phyloP scores from a whole-genome alignment of 345 rosid genomes.

The Citrus trifoliata region DNA sequence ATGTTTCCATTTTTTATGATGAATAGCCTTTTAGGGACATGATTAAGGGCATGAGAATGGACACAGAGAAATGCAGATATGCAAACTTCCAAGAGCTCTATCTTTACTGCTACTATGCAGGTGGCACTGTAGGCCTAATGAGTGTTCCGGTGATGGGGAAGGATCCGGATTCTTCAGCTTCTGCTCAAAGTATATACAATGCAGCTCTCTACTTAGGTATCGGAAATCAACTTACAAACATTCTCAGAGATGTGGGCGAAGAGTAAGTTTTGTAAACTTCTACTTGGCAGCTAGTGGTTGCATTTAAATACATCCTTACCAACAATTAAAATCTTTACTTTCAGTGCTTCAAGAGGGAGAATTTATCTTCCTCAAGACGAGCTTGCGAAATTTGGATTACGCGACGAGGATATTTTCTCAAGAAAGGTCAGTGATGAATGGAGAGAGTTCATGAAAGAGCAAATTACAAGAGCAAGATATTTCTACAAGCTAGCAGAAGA shows the following conservation, averaged over 20 bases:
- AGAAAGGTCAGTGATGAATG: slow-evolving; percentile 46
- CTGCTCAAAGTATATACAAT: slow-evolving; percentile 35
- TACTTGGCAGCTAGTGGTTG: not conserved
- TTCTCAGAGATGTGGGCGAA: slow-evolving; percentile 62
- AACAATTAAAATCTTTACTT: not conserved
- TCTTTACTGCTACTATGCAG: slow-evolving; percentile 53
- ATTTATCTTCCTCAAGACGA: slow-evolving; percentile 66
- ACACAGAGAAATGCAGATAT: slow-evolving; percentile 38
- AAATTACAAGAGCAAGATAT: slow-evolving; percentile 54
- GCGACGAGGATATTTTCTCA: slow-evolving; percentile 43
- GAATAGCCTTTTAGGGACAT: slow-evolving; percentile 62
- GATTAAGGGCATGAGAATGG: slow-evolving; percentile 72
- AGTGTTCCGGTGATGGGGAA: slow-evolving; percentile 70
- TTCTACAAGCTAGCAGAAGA: slow-evolving; percentile 56
- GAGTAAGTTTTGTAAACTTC: slow-evolving; percentile 35
- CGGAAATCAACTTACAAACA: slow-evolving; percentile 63
- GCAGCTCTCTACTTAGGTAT: slow-evolving; percentile 55
- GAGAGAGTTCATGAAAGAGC: slow-evolving; percentile 62
- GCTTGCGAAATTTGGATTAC: slow-evolving; percentile 48
- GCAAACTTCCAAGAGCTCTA: slow-evolving; percentile 53
- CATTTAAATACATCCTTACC: no score
- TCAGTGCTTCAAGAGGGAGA: slow-evolving; percentile 53
- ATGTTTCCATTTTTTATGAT: no score
- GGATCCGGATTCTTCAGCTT: slow-evolving; percentile 33
- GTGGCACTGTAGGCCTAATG: slow-evolving; percentile 62